phyloP scores from a whole-genome alignment of 306 rosid genomes.

The Mimosa pudica region DNA sequence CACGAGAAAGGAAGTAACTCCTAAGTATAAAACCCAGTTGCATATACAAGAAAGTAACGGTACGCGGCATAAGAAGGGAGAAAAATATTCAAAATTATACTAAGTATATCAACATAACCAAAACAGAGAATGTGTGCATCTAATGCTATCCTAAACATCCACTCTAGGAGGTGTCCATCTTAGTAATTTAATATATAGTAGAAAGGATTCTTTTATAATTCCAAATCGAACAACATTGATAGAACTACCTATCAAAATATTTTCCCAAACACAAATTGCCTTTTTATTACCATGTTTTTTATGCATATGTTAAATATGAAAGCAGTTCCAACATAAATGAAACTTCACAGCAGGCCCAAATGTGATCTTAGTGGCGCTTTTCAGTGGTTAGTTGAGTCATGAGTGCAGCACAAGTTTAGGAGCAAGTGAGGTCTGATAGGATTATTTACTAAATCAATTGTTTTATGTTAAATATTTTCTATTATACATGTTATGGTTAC shows the following conservation, averaged over 20 bases:
- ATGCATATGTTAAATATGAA: neutral
- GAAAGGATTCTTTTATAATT: neutral
- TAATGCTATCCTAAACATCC: conserved; percentile 8
- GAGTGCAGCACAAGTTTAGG: too few species aligned
- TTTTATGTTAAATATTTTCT: too few species aligned
- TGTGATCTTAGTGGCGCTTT: neutral
- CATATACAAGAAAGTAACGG: conserved; percentile 26
- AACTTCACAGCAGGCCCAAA: neutral
- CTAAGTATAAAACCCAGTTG: conserved; percentile 23
- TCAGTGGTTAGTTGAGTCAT: too few species aligned
- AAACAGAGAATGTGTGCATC: neutral
- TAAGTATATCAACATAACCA: neutral
- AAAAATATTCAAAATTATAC: conserved; percentile 10
- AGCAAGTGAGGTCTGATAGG: too few species aligned
- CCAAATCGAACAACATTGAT: neutral
- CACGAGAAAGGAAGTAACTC: conserved; percentile 20
- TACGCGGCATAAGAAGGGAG: conserved; percentile 23
- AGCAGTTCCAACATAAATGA: neutral
- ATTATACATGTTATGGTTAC: too few species aligned
- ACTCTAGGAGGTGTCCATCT: neutral
- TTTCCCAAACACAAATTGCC: neutral
- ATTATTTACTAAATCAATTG: too few species aligned
- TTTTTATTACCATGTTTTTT: neutral
- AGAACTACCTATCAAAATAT: neutral
- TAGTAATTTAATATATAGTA: neutral